Conservation (phyloP, 2,329 filamentous ascomycete genomes). For the Thelonectria olida region DNA sequence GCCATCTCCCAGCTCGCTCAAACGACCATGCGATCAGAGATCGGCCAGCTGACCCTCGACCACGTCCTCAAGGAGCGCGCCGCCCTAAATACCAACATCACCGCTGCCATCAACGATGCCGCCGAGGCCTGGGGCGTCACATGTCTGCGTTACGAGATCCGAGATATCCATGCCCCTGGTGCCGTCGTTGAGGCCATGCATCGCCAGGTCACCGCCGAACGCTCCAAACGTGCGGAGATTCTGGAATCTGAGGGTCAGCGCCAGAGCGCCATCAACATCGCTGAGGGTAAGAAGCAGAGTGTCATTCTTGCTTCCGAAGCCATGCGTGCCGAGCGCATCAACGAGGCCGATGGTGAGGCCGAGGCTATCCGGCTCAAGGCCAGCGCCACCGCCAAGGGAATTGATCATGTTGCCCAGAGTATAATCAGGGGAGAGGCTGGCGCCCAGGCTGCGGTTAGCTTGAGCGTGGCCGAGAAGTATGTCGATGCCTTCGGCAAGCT, state of each 20-base stretch:
- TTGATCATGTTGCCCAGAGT: slow-evolving; percentile 82
- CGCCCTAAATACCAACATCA: slow-evolving; percentile 96
- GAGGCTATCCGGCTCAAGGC: slow-evolving; percentile 92
- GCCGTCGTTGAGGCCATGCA: slow-evolving; percentile 98
- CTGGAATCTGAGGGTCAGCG: slow-evolving; percentile 96
- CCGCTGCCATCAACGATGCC: slow-evolving; percentile 97
- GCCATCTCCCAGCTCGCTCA: slow-evolving; percentile 97
- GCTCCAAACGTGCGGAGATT: slow-evolving; percentile 97
- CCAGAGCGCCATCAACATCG: slow-evolving; percentile 98
- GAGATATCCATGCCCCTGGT: slow-evolving; percentile 95
- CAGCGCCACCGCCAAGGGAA: slow-evolving; percentile 84
- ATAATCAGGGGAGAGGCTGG: slow-evolving; percentile 78
- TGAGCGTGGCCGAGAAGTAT: slow-evolving; percentile 96
- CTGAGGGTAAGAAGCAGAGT: slow-evolving; percentile 95
- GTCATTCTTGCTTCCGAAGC: slow-evolving; percentile 97
- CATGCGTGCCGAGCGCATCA: slow-evolving; percentile 89
- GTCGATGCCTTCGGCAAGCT: slow-evolving; percentile 93
- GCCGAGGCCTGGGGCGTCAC: slow-evolving; percentile 97
- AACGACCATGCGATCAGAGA: slow-evolving; percentile 98
- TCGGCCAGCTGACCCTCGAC: slow-evolving; percentile 94
- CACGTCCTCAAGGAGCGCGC: slow-evolving; percentile 98
- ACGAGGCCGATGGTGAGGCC: slow-evolving; percentile 89
- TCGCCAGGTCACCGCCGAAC: slow-evolving; percentile 95
- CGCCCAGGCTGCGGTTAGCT: slow-evolving; percentile 84
- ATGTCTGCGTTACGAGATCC: slow-evolving; percentile 96